A percentile compares a stretch with the other conserved stretches of the same genome.
phyloP scores from a whole-genome alignment of 495 filamentous ascomycete genomes.

The Extremus antarcticus region DNA sequence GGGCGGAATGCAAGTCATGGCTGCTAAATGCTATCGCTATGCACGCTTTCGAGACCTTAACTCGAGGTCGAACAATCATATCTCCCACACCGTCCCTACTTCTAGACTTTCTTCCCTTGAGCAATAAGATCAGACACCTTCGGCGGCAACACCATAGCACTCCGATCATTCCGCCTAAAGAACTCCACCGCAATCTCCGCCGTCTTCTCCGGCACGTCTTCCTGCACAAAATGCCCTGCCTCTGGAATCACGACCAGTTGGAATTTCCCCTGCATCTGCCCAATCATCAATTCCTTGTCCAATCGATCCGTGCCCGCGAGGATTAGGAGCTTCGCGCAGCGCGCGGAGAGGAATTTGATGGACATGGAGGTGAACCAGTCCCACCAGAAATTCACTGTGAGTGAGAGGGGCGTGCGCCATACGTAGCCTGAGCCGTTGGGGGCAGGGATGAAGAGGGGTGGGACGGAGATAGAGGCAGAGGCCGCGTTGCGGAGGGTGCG shows the following conservation, averaged over 20 bases:
- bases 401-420: constrained; percentile 77
- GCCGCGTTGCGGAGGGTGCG: constrained; percentile 73
- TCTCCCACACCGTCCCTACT: background rate
- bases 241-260: constrained; percentile 90
- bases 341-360: constrained; percentile 71
- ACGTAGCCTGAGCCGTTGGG: constrained; percentile 43
- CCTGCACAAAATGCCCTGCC: constrained; percentile 92
- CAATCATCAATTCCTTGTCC: constrained; percentile 91
- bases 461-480: constrained; percentile 79
- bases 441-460: constrained; percentile 54
- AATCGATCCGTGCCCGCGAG: constrained; percentile 89
- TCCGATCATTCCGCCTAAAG: constrained; percentile 78
- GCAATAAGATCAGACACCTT: constrained; percentile 63
- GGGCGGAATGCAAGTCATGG: too few relatives aligned
- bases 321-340: constrained; percentile 80
- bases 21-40: background rate
- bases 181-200: constrained; percentile 73
- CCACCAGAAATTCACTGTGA: constrained; percentile 87
- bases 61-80: background rate
- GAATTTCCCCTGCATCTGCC: constrained; percentile 99
- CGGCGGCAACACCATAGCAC: constrained; percentile 71
- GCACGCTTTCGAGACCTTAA: too few relatives aligned
- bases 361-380: constrained; percentile 86
- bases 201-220: constrained; percentile 83
- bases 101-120: constrained; percentile 34